Evolutionary conservation across 2,329 filamentous ascomycete genomes (phyloP), one percentile per base, ranked within the genome.

Genomic region (Xylaria sp.): DNA sequence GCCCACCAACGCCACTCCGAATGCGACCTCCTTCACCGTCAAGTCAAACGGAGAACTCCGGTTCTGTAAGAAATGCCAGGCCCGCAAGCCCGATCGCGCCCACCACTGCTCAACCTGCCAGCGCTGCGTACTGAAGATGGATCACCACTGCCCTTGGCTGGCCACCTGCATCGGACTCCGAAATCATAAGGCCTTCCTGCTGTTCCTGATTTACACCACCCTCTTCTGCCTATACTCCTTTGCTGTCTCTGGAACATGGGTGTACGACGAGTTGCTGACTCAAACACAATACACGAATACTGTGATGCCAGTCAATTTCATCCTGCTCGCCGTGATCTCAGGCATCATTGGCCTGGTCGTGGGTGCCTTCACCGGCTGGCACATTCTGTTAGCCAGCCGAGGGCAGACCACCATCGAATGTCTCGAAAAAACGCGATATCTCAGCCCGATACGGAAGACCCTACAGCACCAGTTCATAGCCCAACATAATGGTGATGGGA

Each of bases 131-230:
- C 85, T 99, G 79, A 99, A 99, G 85, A 99, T 99, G 96, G 96
- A 99, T 79, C 96, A 99, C 80, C 96, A 99, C 82, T 99, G 96
- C 79, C 96, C 96, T 17, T 99, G 96, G 96, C 86, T 99, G 58
- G 95, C 96, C 32, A 97, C 93, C 3, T 99, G 96, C 80, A 92
- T 99, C 68, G 96, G 96, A 21, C 84, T 99, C 71, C 89, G 89
- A 77, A 99, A 99, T 81, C 97, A 98, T 85, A 99, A 99, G 82
- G 87, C 94, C 0, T 99, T 99, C 78, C 80, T 99, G 61, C 86
- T 98, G 2, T 99, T 98, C 79, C 85, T 99, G 30, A 87, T 94
- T 64, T 98, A 99, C 79, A 93, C 93, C 0, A 93, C 91, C 3
- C 70, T 97, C 1, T 97, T 97, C 82, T 94, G 92, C 82, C 90